Evolutionary conservation across 768 basidiomycete species (phyloP).

Genomic region (Suillus alpinus): DNA sequence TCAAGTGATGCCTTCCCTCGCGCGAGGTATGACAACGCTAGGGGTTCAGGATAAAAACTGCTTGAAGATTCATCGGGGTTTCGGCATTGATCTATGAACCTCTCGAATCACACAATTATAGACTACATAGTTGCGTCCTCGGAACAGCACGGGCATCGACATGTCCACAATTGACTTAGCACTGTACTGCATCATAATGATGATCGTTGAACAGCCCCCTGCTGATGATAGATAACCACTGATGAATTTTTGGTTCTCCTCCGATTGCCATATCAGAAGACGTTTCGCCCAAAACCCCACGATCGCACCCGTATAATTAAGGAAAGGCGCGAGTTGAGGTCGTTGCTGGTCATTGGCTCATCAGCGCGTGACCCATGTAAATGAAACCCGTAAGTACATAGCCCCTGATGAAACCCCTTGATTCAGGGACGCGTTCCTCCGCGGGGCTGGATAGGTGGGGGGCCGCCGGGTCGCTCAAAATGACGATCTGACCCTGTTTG

Average conservation of each 20-base stretch:
- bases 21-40: not conserved
- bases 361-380: not conserved
- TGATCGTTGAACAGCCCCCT: not conserved
- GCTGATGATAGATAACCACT: too few relatives aligned
- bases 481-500: not conserved
- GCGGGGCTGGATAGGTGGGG: not conserved
- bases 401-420: not conserved
- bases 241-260: too few relatives aligned
- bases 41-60: not conserved
- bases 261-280: not conserved
- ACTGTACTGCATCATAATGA: not conserved
- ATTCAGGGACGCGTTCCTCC: not conserved
- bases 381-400: too few relatives aligned
- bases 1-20: not conserved
- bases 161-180: not conserved
- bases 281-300: not conserved
- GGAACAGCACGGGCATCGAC: not conserved
- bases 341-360: not conserved
- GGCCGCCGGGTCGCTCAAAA: not conserved
- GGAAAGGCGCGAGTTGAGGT: not conserved
- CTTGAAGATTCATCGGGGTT: not conserved
- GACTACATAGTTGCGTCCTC: not conserved
- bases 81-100: not conserved
- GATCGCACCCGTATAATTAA: too few relatives aligned
- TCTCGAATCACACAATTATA: not conserved